Percentiles rank a stretch among this genome's conserved stretches.
Evolutionary conservation across 352 stramenopile genomes (phyloP).

Genomic region (Pythium brachiatum): DNA sequence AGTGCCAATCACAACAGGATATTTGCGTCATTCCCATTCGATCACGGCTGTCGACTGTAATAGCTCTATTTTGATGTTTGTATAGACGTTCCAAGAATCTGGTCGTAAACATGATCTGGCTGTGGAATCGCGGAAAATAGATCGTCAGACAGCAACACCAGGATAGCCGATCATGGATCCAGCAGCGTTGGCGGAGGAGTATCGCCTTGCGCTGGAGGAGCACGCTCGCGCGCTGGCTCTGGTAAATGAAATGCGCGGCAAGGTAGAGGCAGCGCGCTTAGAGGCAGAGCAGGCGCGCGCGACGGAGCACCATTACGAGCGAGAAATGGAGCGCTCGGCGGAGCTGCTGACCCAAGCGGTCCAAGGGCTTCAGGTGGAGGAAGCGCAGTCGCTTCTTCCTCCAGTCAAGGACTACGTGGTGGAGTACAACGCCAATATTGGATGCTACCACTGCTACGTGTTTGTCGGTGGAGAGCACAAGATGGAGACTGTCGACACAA

Average conservation of each 20-base stretch:
- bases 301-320: conserved; percentile 26
- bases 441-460: conserved; percentile 79
- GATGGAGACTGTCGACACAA: conserved; percentile 24
- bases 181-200: conserved; percentile 30
- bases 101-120: too few species aligned
- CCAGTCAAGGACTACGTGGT: conserved; percentile 37
- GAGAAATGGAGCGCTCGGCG: conserved; percentile 32
- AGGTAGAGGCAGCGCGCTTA: conserved; percentile 24
- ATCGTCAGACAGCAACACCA: not conserved
- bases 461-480: conserved; percentile 13
- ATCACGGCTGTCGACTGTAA: too few species aligned
- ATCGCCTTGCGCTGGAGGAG: conserved; percentile 36
- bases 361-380: conserved; percentile 21
- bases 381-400: not conserved
- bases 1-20: too few species aligned
- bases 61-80: not conserved
- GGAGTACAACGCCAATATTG: conserved; percentile 82
- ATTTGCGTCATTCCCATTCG: too few species aligned
- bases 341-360: conserved; percentile 29
- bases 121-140: too few species aligned
- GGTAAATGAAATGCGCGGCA: conserved; percentile 17
- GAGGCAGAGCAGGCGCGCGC: conserved; percentile 33
- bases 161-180: conserved; percentile 14
- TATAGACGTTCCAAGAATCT: not conserved
- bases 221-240: conserved; percentile 35